A percentile compares a stretch with the other conserved stretches of the same genome.
phyloP scores from a whole-genome alignment of 768 basidiomycete species.

The Phaffia tasmanica region DNA sequence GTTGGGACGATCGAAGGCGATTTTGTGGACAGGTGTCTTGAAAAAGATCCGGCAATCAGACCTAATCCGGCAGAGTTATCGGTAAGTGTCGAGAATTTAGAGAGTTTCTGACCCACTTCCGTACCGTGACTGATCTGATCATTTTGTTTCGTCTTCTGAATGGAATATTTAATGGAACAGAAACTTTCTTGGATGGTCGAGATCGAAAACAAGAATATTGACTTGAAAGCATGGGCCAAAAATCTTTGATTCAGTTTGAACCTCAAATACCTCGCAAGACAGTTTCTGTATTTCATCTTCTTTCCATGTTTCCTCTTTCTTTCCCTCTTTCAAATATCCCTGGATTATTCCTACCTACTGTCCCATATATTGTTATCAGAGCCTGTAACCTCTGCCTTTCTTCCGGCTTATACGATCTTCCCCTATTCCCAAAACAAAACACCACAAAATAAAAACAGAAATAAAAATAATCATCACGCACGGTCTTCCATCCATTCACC shows the following conservation, averaged over 20 bases:
- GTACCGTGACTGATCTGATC: neutral
- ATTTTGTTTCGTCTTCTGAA: neutral
- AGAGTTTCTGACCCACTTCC: neutral
- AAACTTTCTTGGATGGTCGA: conserved; percentile 16
- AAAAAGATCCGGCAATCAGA: conserved; percentile 76
- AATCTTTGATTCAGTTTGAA: conserved; percentile 2
- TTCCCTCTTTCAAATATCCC: too few relatives aligned
- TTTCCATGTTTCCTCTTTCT: too few relatives aligned
- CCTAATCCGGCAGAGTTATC: conserved; percentile 74
- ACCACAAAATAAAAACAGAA: too few relatives aligned
- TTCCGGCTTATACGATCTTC: neutral
- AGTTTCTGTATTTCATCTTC: too few relatives aligned
- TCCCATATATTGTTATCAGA: neutral
- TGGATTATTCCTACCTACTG: too few relatives aligned
- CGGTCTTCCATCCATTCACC: too few relatives aligned
- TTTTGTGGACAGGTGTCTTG: conserved; percentile 79
- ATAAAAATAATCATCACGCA: too few relatives aligned
- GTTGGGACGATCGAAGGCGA: conserved; percentile 52
- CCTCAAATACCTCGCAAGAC: too few relatives aligned
- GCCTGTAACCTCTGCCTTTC: neutral
- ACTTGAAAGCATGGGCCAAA: conserved; percentile 21
- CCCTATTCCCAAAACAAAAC: neutral
- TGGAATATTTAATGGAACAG: neutral
- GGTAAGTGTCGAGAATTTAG: conserved; percentile 31
- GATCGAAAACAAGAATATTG: conserved; percentile 7